Percentiles rank a stretch among this genome's conserved stretches.
Conservation (phyloP, 768 basidiomycete species). For the Mycena alexandri region DNA sequence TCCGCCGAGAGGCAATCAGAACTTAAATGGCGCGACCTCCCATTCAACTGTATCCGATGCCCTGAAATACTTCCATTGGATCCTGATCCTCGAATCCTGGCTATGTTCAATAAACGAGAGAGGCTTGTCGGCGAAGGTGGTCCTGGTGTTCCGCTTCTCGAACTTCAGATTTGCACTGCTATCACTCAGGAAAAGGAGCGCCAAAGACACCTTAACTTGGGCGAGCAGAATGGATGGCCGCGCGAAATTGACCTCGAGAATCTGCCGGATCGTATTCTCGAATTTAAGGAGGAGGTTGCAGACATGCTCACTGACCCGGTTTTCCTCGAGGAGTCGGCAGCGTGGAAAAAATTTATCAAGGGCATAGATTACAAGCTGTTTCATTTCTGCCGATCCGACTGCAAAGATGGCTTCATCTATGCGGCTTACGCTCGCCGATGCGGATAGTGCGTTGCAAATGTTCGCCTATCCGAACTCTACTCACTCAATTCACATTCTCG, state of each 20-base stretch:
- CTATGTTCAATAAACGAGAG: too few species aligned
- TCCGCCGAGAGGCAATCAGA: too few species aligned
- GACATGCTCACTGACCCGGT: not conserved
- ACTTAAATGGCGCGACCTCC: too few species aligned
- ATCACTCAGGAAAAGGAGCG: not conserved
- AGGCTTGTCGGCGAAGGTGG: not conserved
- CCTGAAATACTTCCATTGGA: too few species aligned
- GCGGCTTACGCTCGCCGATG: not conserved
- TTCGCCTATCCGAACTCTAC: too few species aligned
- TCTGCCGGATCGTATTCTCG: not conserved
- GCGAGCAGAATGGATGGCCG: not conserved
- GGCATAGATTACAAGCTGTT: conserved; percentile 1
- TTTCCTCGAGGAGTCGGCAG: not conserved
- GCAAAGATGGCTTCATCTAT: not conserved
- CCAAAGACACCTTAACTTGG: not conserved
- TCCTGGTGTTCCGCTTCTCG: not conserved
- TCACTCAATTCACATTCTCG: too few species aligned
- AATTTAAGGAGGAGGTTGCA: not conserved
- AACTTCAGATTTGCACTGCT: not conserved
- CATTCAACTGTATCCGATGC: too few species aligned
- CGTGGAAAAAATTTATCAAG: not conserved
- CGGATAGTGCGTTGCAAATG: not conserved
- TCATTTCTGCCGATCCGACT: not conserved
- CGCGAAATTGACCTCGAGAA: not conserved
- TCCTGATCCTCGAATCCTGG: too few species aligned